phyloP scores from a whole-genome alignment of 2,329 filamentous ascomycete species.

The Fusarium miscanthi region DNA sequence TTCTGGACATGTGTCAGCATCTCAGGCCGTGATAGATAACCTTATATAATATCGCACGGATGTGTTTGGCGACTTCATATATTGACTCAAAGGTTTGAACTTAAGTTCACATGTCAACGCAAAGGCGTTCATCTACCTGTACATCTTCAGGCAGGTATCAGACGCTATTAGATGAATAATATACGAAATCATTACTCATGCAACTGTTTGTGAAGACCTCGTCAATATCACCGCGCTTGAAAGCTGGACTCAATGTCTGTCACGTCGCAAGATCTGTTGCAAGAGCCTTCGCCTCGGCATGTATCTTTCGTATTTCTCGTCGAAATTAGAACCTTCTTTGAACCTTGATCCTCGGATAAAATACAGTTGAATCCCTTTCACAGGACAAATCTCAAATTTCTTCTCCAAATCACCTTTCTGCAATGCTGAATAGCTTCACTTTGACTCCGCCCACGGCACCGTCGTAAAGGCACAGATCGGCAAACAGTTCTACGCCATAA shows the following conservation, averaged over 20 bases:
- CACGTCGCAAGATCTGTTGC: rapidly evolving
- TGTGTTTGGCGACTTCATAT: rapidly evolving
- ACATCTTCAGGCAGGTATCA: rapidly evolving
- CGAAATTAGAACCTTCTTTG: not conserved
- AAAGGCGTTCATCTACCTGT: rapidly evolving
- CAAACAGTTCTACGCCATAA: not conserved
- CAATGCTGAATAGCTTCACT: not conserved
- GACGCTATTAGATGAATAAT: rapidly evolving
- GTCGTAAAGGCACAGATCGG: not conserved
- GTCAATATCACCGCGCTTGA: rapidly evolving
- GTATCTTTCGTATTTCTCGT: rapidly evolving
- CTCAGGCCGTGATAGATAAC: rapidly evolving
- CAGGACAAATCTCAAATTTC: rapidly evolving
- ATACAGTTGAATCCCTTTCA: not conserved
- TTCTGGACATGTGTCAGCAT: not conserved
- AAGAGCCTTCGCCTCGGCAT: rapidly evolving
- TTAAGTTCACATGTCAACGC: rapidly evolving
- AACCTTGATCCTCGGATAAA: rapidly evolving
- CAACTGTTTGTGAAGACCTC: rapidly evolving
- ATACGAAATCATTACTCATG: rapidly evolving
- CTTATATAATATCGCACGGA: rapidly evolving
- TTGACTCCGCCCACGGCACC: not conserved
- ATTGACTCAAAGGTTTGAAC: not conserved
- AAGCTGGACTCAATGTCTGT: rapidly evolving
- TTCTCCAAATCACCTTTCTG: rapidly evolving